These are phyloP conservation scores for Akanthomyces lecanii DNA, from an alignment of 2,329 filamentous ascomycete genomes.

Conservation along the genomic window DNA sequence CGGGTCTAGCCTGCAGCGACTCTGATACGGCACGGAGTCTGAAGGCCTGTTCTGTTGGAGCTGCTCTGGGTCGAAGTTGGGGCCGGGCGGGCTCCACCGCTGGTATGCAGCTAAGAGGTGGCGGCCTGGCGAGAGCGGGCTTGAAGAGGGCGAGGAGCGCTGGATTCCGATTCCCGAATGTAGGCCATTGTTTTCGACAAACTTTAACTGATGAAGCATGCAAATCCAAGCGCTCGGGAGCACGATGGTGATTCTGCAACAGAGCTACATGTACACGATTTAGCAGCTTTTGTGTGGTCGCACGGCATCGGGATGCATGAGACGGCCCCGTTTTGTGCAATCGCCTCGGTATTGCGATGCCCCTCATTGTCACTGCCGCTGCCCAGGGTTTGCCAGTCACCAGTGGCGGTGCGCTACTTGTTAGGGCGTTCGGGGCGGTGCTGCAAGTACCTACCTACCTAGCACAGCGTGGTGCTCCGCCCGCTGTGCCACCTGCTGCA, in stretches of 20 bases:
- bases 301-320: background rate
- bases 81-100: background rate
- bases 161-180: slow-evolving; percentile 6
- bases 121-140: background rate
- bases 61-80: background rate
- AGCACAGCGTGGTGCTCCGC: too few species aligned
- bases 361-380: background rate
- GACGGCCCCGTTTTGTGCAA: background rate
- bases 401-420: background rate
- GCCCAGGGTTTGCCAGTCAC: background rate
- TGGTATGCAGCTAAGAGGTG: slow-evolving; percentile 11
- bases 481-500: too few species aligned
- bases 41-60: background rate
- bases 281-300: background rate
- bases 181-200: background rate
- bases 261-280: background rate
- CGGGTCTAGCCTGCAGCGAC: background rate
- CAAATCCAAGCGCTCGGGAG: background rate
- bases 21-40: background rate
- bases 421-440: background rate
- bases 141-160: background rate
- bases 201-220: background rate
- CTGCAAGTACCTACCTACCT: background rate
- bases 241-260: background rate
- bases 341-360: background rate